Evolutionary conservation across 169 alveolate genomes (phyloP).

Genomic region (Eimeria sp.): DNA sequence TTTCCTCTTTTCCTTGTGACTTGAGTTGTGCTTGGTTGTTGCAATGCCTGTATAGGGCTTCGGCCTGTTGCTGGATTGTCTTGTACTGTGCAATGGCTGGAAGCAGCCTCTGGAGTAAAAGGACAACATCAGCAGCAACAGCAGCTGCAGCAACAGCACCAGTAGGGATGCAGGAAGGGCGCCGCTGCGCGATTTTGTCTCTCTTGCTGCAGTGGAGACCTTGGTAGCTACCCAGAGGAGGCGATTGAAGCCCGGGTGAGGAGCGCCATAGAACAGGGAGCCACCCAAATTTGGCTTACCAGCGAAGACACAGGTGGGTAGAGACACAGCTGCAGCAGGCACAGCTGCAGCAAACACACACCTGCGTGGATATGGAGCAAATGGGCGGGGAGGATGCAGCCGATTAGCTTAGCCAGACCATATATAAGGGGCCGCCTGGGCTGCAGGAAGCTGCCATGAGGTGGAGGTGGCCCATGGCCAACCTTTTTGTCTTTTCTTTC

Average conservation of each 20-base stretch:
- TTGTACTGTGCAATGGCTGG: background rate
- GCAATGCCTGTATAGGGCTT: background rate
- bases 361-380: background rate
- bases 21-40: background rate
- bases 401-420: background rate
- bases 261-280: slow-evolving; percentile 94
- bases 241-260: slow-evolving; percentile 95
- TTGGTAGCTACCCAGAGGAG: slow-evolving; percentile 95
- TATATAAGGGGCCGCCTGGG: background rate
- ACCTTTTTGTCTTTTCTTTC: background rate
- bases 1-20: background rate
- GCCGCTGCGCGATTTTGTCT: background rate
- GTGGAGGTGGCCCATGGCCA: background rate
- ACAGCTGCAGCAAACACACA: background rate
- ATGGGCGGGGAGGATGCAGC: background rate
- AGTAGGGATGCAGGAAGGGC: background rate
- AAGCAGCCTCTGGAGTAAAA: background rate
- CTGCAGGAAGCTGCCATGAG: background rate
- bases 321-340: background rate
- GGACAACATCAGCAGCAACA: background rate
- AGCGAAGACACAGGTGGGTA: slow-evolving; percentile 96
- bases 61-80: background rate
- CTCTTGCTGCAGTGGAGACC: slow-evolving; percentile 94
- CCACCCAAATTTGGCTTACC: slow-evolving; percentile 98
- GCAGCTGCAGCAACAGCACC: background rate